These are phyloP conservation scores for Jacaranda copaia DNA, from an alignment of 257 asterid species.

Conservation along the genomic window DNA sequence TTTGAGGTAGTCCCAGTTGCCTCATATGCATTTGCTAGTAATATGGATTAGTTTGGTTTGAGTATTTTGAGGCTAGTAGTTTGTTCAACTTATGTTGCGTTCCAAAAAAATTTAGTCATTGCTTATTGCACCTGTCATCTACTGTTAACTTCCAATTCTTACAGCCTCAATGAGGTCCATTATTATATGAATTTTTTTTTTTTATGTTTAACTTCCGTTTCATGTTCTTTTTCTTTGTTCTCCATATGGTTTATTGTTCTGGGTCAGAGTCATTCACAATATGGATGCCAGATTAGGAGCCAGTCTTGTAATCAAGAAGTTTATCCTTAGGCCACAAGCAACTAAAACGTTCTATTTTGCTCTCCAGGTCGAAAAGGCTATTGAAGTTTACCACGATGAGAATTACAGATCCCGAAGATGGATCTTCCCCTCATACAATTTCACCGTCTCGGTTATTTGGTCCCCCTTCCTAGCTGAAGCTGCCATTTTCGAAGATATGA, in stretches of 20 bases:
- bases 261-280: neutral
- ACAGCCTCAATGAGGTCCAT: neutral
- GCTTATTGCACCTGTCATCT: no score
- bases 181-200: no score
- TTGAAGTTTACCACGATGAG: conserved; percentile 73
- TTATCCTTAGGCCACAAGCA: neutral
- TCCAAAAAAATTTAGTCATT: no score
- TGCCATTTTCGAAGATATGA: conserved; percentile 57
- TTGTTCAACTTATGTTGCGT: no score
- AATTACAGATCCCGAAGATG: conserved; percentile 62
- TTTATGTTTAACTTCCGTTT: neutral
- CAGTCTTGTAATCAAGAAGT: neutral
- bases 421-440: conserved; percentile 72
- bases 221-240: neutral
- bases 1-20: neutral
- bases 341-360: conserved; percentile 22
- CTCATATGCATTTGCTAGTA: neutral
- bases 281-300: neutral
- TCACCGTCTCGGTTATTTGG: conserved; percentile 72
- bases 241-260: neutral
- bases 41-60: neutral
- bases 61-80: neutral
- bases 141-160: neutral
- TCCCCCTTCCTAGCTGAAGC: conserved; percentile 84
- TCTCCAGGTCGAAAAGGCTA: conserved; percentile 63